Evolutionary conservation across 108 stramenopile species (phyloP).

Genomic region (Skeletonema tropicum): DNA sequence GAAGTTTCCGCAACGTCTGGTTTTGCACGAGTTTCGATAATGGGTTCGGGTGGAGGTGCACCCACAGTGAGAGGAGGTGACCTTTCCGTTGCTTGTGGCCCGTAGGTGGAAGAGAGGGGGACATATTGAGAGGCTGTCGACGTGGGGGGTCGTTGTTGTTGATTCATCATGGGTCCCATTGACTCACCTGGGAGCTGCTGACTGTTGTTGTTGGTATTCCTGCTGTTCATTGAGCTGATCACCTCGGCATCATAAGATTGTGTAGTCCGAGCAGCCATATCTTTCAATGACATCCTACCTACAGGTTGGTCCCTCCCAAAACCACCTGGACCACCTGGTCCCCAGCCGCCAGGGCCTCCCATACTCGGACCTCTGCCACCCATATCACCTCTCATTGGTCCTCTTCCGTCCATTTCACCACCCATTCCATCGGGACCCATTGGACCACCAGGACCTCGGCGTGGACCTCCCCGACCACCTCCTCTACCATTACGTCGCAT

Average conservation of each 20-base stretch:
- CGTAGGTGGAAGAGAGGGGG: constrained; percentile 28
- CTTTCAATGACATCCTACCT: constrained; percentile 33
- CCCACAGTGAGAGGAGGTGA: constrained; percentile 25
- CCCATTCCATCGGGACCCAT: not conserved
- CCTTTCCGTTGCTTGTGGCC: constrained; percentile 17
- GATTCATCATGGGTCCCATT: too few species aligned
- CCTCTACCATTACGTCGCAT: too few species aligned
- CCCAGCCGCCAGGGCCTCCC: not conserved
- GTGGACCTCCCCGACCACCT: constrained; percentile 5
- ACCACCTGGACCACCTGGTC: not conserved
- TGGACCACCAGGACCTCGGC: constrained; percentile 3
- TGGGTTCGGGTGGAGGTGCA: constrained; percentile 7
- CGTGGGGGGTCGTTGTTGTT: not conserved
- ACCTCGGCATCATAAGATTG: constrained; percentile 36
- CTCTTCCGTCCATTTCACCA: not conserved
- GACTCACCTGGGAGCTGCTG: too few species aligned
- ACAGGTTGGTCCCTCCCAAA: constrained; percentile 38
- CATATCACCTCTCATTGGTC: not conserved
- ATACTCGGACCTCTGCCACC: constrained; percentile 4
- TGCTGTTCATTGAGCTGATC: constrained; percentile 40
- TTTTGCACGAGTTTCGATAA: constrained; percentile 17
- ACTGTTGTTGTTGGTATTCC: constrained; percentile 1
- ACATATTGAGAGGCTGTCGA: constrained; percentile 32
- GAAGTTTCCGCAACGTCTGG: not conserved
- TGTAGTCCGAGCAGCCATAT: constrained; percentile 35